These are phyloP conservation scores for Microcyclospora tardicrescens DNA, from an alignment of 2,329 filamentous ascomycete genomes.

Conservation along the genomic window DNA sequence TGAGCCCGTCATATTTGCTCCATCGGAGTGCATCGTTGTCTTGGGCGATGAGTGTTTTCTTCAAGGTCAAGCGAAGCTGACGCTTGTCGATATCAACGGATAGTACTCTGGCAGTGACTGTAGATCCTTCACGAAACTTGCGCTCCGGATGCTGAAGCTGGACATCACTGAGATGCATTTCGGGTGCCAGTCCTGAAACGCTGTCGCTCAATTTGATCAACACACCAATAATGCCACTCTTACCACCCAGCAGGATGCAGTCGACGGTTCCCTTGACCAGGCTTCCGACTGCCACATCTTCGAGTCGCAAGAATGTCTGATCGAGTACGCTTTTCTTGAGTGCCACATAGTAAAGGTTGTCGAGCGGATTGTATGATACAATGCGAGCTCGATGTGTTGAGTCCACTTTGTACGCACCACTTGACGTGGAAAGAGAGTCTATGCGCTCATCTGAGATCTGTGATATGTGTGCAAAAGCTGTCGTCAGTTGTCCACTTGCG, in stretches of 20 bases:
- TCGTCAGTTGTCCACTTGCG: constrained; percentile 1
- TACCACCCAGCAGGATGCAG: constrained; percentile 67
- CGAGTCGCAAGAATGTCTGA: constrained; percentile 79
- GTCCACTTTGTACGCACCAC: constrained; percentile 65
- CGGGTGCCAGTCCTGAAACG: constrained; percentile 76
- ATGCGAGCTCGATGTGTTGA: constrained; percentile 71
- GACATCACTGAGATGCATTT: constrained; percentile 79
- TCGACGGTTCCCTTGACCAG: constrained; percentile 74
- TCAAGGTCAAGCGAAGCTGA: constrained; percentile 75
- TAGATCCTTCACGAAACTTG: constrained; percentile 80
- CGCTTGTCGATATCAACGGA: constrained; percentile 64
- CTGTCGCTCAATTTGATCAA: constrained; percentile 75
- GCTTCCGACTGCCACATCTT: constrained; percentile 73
- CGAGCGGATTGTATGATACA: constrained; percentile 73
- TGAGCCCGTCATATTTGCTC: constrained; percentile 61
- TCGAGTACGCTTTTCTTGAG: constrained; percentile 71
- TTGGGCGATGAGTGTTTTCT: constrained; percentile 88
- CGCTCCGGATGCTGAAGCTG: constrained; percentile 85
- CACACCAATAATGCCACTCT: constrained; percentile 65
- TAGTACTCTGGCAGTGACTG: constrained; percentile 73
- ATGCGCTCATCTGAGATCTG: constrained; percentile 81
- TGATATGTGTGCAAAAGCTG: constrained; percentile 83
- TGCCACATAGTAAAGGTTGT: constrained; percentile 75
- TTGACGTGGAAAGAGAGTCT: constrained; percentile 63
- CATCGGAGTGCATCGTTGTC: constrained; percentile 56